Conservation (phyloP, 2,329 filamentous ascomycete species). For the Clarireedia sp. region DNA sequence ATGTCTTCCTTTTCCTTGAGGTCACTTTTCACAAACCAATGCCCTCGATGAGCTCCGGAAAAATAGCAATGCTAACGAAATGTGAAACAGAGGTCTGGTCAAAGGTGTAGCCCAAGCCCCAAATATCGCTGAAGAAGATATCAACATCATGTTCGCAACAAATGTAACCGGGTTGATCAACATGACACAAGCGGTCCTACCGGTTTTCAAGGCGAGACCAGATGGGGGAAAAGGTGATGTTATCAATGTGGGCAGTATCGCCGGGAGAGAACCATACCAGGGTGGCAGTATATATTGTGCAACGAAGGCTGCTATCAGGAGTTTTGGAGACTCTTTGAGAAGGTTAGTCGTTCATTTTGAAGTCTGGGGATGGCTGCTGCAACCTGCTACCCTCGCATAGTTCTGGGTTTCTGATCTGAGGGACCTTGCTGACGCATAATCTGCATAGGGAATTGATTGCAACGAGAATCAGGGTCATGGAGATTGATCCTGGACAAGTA, state of each 20-base stretch:
- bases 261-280: constrained; percentile 78
- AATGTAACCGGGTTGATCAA: constrained; percentile 94
- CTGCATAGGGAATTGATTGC: constrained; percentile 58
- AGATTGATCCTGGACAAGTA: constrained; percentile 85
- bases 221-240: constrained; percentile 81
- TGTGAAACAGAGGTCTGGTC: constrained; percentile 62
- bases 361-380: no score
- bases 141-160: constrained; percentile 80
- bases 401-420: no score
- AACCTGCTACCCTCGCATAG: no score
- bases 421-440: neutral
- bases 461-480: constrained; percentile 74
- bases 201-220: constrained; percentile 62
- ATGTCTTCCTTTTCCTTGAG: constrained; percentile 31
- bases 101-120: constrained; percentile 82
- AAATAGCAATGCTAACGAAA: neutral
- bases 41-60: neutral
- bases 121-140: constrained; percentile 72
- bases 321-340: constrained; percentile 74
- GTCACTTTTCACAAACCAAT: neutral
- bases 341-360: constrained; percentile 32
- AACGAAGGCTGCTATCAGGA: constrained; percentile 80
- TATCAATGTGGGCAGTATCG: constrained; percentile 90
- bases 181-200: constrained; percentile 87
- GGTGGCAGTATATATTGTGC: constrained; percentile 90